These are phyloP conservation scores for Alternaria alternata DNA, from an alignment of 2,329 filamentous ascomycete species.

Conservation along the genomic window DNA sequence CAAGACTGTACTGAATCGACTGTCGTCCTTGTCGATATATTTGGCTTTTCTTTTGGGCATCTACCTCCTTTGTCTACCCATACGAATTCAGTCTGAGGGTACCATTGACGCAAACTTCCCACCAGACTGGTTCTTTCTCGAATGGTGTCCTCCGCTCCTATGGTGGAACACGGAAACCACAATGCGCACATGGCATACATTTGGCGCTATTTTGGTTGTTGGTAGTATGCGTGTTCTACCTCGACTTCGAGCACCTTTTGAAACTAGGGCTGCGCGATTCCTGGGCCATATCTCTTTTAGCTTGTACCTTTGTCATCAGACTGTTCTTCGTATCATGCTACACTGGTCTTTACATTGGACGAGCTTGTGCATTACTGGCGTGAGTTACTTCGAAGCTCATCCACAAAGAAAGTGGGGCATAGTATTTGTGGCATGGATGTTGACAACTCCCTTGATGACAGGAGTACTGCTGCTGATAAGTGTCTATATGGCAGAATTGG, in stretches of 20 bases:
- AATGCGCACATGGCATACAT: not conserved
- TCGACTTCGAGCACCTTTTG: not conserved
- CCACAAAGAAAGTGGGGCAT: not conserved
- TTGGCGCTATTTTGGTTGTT: not conserved
- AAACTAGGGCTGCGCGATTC: not conserved
- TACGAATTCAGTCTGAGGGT: not conserved
- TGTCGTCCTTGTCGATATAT: not conserved
- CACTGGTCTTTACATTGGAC: not conserved
- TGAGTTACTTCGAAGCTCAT: not conserved
- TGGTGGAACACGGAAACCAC: not conserved
- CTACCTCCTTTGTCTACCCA: not conserved
- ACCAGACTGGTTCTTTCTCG: not conserved
- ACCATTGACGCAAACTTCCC: not conserved
- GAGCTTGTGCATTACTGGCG: not conserved
- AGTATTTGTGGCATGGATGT: not conserved
- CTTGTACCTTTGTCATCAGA: not conserved
- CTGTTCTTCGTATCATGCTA: not conserved
- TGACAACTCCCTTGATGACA: not conserved
- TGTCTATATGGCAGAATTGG: not conserved
- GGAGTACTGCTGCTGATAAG: not conserved
- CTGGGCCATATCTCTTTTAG: not conserved
- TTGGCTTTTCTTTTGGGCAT: not conserved
- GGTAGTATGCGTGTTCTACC: not conserved
- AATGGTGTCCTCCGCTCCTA: not conserved
- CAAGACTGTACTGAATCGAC: not conserved